These are phyloP conservation scores for Pichia sp. DNA, from an alignment of 1,139 yeast genomes.

Conservation along the genomic window DNA sequence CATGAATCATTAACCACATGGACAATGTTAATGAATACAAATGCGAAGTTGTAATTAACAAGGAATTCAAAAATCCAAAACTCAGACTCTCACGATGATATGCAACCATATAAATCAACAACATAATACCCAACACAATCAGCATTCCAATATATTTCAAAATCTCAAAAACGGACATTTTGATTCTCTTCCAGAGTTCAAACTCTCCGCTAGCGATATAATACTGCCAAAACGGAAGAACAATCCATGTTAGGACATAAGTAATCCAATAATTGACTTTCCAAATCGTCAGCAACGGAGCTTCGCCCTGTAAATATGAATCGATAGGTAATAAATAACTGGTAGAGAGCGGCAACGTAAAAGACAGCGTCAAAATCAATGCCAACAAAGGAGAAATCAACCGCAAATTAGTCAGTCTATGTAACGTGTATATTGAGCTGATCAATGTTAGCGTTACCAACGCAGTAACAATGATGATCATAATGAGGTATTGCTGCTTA, in stretches of 20 bases:
- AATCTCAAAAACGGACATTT: constrained; percentile 51
- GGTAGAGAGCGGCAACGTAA: constrained; percentile 47
- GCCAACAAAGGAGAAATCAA: constrained; percentile 20
- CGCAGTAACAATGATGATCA: no score
- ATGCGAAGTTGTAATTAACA: constrained; percentile 71
- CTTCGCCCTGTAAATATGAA: background rate
- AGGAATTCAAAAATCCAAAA: constrained; percentile 48
- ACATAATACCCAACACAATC: constrained; percentile 44
- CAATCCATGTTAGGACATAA: constrained; percentile 63
- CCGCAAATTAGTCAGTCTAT: constrained; percentile 4
- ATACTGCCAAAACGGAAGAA: constrained; percentile 65
- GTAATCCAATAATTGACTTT: constrained; percentile 74
- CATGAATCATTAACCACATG: constrained; percentile 82
- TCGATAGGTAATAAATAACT: constrained; percentile 51
- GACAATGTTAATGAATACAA: constrained; percentile 72
- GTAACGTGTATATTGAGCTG: constrained; percentile 2
- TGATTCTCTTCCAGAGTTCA: constrained; percentile 36
- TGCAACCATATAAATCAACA: constrained; percentile 51
- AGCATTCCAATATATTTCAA: constrained; percentile 54
- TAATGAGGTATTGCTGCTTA: no score
- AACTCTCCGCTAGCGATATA: constrained; percentile 66
- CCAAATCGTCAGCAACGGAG: constrained; percentile 38
- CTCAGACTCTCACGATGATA: constrained; percentile 47
- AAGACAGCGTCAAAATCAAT: constrained; percentile 35
- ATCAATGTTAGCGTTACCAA: background rate